These are phyloP conservation scores for Pleurotus giganteus DNA, from an alignment of 768 basidiomycete species.

Conservation along the genomic window DNA sequence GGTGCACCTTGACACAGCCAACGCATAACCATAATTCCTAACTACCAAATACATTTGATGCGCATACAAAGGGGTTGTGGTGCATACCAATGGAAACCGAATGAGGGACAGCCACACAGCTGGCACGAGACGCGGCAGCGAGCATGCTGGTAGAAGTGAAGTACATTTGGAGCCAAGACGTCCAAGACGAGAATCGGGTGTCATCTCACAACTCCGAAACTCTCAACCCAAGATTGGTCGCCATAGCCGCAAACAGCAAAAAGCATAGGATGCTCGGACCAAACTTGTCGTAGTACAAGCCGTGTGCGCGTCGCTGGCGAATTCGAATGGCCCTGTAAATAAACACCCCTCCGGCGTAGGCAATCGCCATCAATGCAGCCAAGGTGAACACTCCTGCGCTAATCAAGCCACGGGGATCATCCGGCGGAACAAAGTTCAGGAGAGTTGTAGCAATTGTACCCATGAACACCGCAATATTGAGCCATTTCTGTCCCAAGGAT, in stretches of 20 bases:
- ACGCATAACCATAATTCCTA: too few species aligned
- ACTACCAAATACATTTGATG: too few species aligned
- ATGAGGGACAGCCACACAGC: too few species aligned
- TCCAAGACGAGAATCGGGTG: too few species aligned
- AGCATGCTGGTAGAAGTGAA: too few species aligned
- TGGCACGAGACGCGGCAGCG: too few species aligned
- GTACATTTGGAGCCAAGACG: too few species aligned
- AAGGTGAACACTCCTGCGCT: constrained; percentile 88
- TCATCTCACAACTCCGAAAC: constrained; percentile 55
- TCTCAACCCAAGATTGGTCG: constrained; percentile 73
- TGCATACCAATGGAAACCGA: too few species aligned
- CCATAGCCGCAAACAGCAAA: constrained; percentile 65
- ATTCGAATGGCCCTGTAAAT: constrained; percentile 70
- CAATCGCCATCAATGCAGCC: constrained; percentile 84
- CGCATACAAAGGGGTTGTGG: too few species aligned
- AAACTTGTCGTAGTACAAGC: constrained; percentile 87
- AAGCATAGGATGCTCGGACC: constrained; percentile 77
- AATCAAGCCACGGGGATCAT: constrained; percentile 77
- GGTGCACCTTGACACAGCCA: too few species aligned
- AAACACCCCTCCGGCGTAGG: constrained; percentile 83
- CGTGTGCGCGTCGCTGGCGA: constrained; percentile 69
- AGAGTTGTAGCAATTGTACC: constrained; percentile 88
- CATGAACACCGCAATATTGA: constrained; percentile 62
- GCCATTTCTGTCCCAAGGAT: constrained; percentile 7
- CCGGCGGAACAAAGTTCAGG: constrained; percentile 76